These are phyloP conservation scores for Dendrobium chrysotoxum DNA, from an alignment of 106 monocot species.

Conservation along the genomic window DNA sequence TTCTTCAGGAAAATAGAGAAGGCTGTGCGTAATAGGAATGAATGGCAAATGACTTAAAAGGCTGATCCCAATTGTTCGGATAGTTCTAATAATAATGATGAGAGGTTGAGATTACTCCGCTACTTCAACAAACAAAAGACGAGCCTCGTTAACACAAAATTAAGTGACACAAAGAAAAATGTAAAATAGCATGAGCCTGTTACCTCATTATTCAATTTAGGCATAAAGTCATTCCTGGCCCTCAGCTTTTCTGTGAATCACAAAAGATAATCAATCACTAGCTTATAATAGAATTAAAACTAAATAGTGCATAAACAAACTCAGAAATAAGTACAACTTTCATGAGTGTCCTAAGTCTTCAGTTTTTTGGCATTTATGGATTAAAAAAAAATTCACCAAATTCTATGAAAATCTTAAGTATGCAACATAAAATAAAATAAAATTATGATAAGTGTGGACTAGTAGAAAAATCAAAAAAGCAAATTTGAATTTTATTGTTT, in stretches of 20 bases:
- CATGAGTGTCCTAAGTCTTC: background rate
- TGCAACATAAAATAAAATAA: background rate
- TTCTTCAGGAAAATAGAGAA: background rate
- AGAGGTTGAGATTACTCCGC: background rate
- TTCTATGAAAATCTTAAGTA: background rate
- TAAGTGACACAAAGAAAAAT: background rate
- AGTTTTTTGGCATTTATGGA: background rate
- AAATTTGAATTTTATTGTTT: too few relatives aligned
- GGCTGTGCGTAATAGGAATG: background rate
- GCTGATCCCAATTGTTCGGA: background rate
- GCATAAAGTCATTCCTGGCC: conserved; percentile 20
- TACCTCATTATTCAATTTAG: conserved; percentile 50
- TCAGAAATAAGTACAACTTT: background rate
- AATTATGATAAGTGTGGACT: background rate
- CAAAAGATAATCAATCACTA: conserved; percentile 3
- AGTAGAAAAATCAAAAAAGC: background rate
- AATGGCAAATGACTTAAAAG: background rate
- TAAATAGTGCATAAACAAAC: background rate
- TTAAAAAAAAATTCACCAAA: background rate
- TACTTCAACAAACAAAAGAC: background rate
- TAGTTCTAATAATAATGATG: background rate
- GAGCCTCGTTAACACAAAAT: background rate
- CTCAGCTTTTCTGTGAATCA: conserved; percentile 48
- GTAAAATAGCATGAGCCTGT: background rate
- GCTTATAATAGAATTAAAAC: background rate